Conservation (phyloP, 495 filamentous ascomycete species). For the Cenococcum geophilum region DNA sequence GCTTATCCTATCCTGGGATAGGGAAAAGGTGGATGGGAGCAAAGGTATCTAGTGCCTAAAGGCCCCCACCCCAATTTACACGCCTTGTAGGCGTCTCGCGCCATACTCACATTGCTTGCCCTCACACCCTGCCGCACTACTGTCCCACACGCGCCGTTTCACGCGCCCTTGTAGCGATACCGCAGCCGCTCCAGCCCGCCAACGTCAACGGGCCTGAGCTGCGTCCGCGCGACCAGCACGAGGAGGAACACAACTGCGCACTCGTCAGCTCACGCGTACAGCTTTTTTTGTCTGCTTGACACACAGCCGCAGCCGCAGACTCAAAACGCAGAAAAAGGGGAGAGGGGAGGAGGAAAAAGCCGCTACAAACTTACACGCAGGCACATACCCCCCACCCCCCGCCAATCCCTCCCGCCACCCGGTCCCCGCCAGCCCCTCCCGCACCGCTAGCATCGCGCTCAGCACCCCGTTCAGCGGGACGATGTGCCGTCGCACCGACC, state of each 20-base stretch:
- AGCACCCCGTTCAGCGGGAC: slow-evolving; percentile 8
- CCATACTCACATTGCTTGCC: too few species aligned
- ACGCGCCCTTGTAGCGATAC: slow-evolving; percentile 18
- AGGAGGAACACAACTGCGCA: slow-evolving; percentile 12
- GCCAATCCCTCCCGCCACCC: slow-evolving; percentile 23
- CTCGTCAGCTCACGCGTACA: not conserved
- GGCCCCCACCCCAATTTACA: too few species aligned
- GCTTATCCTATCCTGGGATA: too few species aligned
- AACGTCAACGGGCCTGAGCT: slow-evolving; percentile 27
- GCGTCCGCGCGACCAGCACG: slow-evolving; percentile 19
- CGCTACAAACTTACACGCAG: slow-evolving; percentile 11
- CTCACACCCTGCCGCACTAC: too few species aligned
- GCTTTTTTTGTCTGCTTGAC: too few species aligned
- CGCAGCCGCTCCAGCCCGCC: slow-evolving; percentile 27
- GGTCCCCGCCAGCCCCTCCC: slow-evolving; percentile 10
- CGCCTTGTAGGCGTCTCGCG: too few species aligned
- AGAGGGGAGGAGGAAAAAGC: not conserved
- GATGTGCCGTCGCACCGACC: slow-evolving; percentile 12
- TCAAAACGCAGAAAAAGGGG: not conserved
- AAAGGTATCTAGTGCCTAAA: not conserved
- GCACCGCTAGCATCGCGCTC: slow-evolving; percentile 5
- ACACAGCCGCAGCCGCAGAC: not conserved
- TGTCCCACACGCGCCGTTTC: too few species aligned
- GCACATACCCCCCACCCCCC: slow-evolving; percentile 28
- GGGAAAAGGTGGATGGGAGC: too few species aligned